phyloP scores from a whole-genome alignment of 148 eudicot genomes.

The Vaccinium corymbosum region DNA sequence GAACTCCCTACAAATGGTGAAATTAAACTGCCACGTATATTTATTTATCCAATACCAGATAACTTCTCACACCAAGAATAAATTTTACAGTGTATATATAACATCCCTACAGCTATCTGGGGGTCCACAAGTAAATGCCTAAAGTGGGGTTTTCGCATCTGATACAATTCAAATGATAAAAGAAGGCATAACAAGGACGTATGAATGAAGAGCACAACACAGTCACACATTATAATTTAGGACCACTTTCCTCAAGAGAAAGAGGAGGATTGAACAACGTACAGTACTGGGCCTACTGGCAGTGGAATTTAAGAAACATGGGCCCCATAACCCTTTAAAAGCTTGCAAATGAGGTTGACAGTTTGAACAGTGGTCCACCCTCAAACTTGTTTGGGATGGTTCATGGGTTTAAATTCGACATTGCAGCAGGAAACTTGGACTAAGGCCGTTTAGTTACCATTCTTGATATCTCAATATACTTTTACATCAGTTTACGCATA shows the following conservation, averaged over 20 bases:
- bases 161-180: neutral
- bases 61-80: neutral
- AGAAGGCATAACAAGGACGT: neutral
- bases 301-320: neutral
- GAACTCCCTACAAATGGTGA: no score
- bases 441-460: no score
- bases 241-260: conserved; percentile 2
- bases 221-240: neutral
- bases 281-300: neutral
- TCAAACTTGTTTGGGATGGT: no score
- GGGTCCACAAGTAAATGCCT: conserved; percentile 1
- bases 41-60: no score
- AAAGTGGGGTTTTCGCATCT: neutral
- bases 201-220: neutral
- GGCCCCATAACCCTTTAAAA: neutral
- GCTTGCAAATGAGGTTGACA: conserved; percentile 7
- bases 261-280: neutral
- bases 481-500: no score
- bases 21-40: no score
- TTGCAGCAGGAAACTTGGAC: no score
- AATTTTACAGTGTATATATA: neutral
- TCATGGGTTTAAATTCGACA: no score
- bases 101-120: neutral
- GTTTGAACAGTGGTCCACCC: neutral
- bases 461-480: no score